Percentiles rank a stretch among this genome's conserved stretches.
phyloP scores from a whole-genome alignment of 139 green algal genomes.

The Chlamydomonas applanata region DNA sequence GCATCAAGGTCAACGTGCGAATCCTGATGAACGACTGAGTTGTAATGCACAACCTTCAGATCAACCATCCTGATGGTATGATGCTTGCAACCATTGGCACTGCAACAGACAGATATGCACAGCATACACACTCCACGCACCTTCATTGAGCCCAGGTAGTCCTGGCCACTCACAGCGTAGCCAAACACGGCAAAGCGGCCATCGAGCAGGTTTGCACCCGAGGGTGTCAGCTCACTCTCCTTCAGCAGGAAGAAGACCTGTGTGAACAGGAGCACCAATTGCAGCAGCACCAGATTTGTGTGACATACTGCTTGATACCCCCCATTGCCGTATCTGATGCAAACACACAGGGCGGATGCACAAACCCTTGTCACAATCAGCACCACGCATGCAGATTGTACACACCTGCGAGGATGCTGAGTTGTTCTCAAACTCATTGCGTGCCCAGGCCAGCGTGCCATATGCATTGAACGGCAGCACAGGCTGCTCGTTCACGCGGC shows the following conservation, averaged over 20 bases:
- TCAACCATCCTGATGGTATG: background rate
- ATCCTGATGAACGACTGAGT: too few species aligned
- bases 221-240: constrained; percentile 97
- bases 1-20: too few species aligned
- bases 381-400: background rate
- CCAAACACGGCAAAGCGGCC: constrained; percentile 97
- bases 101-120: too few species aligned
- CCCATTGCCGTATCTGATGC: too few species aligned
- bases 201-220: constrained; percentile 94
- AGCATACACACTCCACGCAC: constrained; percentile 13
- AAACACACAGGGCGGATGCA: too few species aligned
- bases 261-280: background rate
- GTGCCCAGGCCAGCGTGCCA: constrained; percentile 92
- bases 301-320: too few species aligned
- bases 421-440: constrained; percentile 96
- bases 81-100: background rate
- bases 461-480: constrained; percentile 98
- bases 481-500: constrained; percentile 83
- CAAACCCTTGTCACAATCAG: too few species aligned
- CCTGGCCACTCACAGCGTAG: constrained; percentile 80
- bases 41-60: too few species aligned
- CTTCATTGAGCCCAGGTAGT: constrained; percentile 49
- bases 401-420: constrained; percentile 68
- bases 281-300: background rate
- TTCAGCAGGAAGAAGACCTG: constrained; percentile 98